Evolutionary conservation across 495 filamentous ascomycete species (phyloP).

Genomic region (Darksidea phi): DNA sequence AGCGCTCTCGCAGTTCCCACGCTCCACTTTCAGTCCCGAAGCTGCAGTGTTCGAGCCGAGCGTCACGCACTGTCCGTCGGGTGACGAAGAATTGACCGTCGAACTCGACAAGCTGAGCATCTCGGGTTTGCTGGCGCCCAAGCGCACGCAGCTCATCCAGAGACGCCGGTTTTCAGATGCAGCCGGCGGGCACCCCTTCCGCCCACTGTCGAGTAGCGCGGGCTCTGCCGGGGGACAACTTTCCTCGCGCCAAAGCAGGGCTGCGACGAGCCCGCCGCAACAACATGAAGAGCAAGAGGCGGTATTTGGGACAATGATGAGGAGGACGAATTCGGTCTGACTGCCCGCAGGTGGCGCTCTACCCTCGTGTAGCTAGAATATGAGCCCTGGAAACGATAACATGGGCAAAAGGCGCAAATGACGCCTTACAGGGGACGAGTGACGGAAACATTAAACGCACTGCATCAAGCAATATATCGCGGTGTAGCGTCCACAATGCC

Average conservation of each 20-base stretch:
- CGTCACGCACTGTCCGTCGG: conserved; percentile 8
- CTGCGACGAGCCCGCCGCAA: not conserved
- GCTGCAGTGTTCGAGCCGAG: conserved; percentile 25
- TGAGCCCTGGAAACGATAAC: no score
- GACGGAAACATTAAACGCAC: no score
- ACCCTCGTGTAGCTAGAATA: no score
- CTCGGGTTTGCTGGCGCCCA: conserved; percentile 21
- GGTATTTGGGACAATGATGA: not conserved
- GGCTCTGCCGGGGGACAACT: not conserved
- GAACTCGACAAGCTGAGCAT: conserved; percentile 32
- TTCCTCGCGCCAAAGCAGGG: conserved; percentile 12
- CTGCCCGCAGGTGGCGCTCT: no score
- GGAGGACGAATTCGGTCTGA: not conserved
- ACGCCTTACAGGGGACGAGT: no score
- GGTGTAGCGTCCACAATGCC: no score
- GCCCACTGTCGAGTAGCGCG: not conserved
- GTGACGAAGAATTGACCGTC: not conserved
- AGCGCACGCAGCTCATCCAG: conserved; percentile 14
- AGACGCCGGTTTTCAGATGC: conserved; percentile 28
- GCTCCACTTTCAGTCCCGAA: conserved; percentile 15
- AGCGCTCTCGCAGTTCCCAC: not conserved
- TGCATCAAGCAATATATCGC: no score
- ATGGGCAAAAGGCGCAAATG: no score
- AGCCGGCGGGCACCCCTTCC: conserved; percentile 19
- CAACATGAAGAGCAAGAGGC: not conserved